Conservation (phyloP, 2,329 filamentous ascomycete species). For the Alternaria alternata region DNA sequence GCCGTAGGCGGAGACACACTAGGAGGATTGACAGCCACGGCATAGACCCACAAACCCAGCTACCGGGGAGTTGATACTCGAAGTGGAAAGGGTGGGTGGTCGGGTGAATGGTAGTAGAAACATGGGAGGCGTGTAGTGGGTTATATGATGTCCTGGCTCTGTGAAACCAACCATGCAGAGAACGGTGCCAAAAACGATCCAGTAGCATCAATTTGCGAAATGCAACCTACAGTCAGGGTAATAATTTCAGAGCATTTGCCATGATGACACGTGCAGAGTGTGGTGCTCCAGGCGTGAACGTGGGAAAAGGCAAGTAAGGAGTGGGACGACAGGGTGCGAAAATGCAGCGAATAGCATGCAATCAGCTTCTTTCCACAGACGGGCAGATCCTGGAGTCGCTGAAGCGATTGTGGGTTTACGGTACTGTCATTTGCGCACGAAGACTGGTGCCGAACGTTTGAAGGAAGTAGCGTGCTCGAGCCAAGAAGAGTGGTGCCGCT, state of each 20-base stretch:
- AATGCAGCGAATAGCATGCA: slow-evolving; percentile 26
- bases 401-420: slow-evolving; percentile 31
- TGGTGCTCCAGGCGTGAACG: slow-evolving; percentile 30
- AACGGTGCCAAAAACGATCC: slow-evolving; percentile 24
- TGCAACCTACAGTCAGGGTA: slow-evolving; percentile 43
- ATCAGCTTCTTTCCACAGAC: slow-evolving; percentile 20
- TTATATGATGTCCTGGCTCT: slow-evolving; percentile 38
- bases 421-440: slow-evolving; percentile 48
- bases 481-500: slow-evolving; percentile 29
- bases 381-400: slow-evolving; percentile 28
- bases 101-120: slow-evolving; percentile 25
- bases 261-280: slow-evolving; percentile 45
- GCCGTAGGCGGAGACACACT: slow-evolving; percentile 33
- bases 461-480: slow-evolving; percentile 30
- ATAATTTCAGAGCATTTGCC: slow-evolving; percentile 26
- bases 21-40: slow-evolving; percentile 39
- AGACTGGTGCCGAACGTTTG: slow-evolving; percentile 28
- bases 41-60: slow-evolving; percentile 35
- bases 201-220: slow-evolving; percentile 36
- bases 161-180: slow-evolving; percentile 29
- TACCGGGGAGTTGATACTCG: slow-evolving; percentile 33
- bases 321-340: slow-evolving; percentile 27
- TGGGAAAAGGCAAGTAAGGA: slow-evolving; percentile 30
- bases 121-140: slow-evolving; percentile 27
- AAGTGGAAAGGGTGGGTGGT: slow-evolving; percentile 39